Percentiles rank a stretch among this genome's conserved stretches.
These are phyloP conservation scores for Sanghuangporus sanghuang DNA, from an alignment of 1,284 basidiomycete species.

Conservation along the genomic window DNA sequence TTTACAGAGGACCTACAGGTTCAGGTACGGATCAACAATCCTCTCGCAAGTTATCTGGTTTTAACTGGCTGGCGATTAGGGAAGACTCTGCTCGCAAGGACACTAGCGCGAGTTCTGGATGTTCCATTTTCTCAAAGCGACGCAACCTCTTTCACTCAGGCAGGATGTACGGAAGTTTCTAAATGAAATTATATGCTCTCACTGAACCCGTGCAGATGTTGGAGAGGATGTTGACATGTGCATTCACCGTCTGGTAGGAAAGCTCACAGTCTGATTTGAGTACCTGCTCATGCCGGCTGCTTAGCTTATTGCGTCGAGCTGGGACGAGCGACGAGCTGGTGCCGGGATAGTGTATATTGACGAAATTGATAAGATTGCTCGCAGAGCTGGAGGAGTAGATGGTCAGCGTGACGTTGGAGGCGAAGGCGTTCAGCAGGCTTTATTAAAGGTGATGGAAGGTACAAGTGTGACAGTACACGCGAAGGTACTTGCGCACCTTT, in stretches of 20 bases:
- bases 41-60: conserved; percentile 24
- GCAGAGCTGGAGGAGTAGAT: conserved; percentile 60
- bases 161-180: conserved; percentile 59
- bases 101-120: conserved; percentile 80
- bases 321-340: conserved; percentile 81
- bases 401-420: conserved; percentile 89
- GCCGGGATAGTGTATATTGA: conserved; percentile 95
- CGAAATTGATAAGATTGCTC: conserved; percentile 91
- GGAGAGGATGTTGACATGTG: conserved; percentile 94
- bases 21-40: conserved; percentile 47
- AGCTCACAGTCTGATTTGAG: not conserved
- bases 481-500: conserved; percentile 39
- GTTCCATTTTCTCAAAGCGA: conserved; percentile 89
- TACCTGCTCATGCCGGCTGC: not conserved
- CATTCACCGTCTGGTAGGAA: conserved; percentile 68
- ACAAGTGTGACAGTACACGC: conserved; percentile 75
- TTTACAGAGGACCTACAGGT: conserved; percentile 74
- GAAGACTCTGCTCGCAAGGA: conserved; percentile 84
- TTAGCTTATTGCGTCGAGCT: conserved; percentile 81
- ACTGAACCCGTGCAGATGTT: conserved; percentile 54
- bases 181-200: not conserved
- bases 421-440: conserved; percentile 92
- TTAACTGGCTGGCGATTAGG: conserved; percentile 37
- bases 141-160: conserved; percentile 81
- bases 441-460: conserved; percentile 92